phyloP scores from a whole-genome alignment of 768 basidiomycete species.

The Termitomyces sp. region DNA sequence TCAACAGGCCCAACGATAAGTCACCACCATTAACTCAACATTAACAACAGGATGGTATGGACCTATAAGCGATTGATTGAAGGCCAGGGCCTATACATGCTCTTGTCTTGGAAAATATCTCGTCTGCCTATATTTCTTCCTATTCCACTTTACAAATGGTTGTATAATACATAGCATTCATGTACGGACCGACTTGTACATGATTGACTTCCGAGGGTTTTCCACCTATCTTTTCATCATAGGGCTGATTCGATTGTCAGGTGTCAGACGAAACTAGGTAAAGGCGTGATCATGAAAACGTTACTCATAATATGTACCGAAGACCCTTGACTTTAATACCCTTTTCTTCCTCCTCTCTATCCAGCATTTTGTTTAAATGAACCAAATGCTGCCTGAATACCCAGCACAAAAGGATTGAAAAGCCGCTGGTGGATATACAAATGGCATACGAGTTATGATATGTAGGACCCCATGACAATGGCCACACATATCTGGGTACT shows the following conservation, averaged over 20 bases:
- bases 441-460: conserved; percentile 71
- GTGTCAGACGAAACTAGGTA: background rate
- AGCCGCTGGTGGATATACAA: conserved; percentile 53
- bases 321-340: conserved; percentile 30
- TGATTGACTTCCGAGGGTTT: conserved; percentile 20
- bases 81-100: no score
- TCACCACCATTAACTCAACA: conserved; percentile 34
- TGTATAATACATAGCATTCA: no score
- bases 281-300: background rate
- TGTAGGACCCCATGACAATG: conserved; percentile 60
- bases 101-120: no score
- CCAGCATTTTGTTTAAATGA: conserved; percentile 33
- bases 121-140: no score
- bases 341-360: conserved; percentile 30
- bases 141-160: no score
- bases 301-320: conserved; percentile 40
- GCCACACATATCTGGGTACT: conserved; percentile 56
- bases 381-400: conserved; percentile 42
- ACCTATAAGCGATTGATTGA: no score
- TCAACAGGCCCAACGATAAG: conserved; percentile 27
- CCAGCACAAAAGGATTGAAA: conserved; percentile 46
- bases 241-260: background rate
- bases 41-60: background rate
- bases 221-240: conserved; percentile 9
- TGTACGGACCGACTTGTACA: no score